These are phyloP conservation scores for Nephelium lappaceum DNA, from an alignment of 345 rosid species.

Conservation along the genomic window DNA sequence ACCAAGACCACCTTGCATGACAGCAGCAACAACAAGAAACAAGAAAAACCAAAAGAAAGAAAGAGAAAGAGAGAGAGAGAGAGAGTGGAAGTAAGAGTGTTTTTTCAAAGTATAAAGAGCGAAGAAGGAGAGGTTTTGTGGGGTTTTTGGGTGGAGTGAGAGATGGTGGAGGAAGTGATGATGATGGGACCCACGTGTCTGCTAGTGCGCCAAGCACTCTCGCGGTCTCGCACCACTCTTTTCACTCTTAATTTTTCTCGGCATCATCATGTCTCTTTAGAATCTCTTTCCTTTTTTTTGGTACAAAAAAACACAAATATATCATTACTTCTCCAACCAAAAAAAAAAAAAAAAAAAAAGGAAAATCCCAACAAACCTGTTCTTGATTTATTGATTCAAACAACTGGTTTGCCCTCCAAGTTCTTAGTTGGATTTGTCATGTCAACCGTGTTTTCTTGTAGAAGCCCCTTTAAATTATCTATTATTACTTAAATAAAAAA, in stretches of 20 bases:
- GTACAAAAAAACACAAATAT: conserved; percentile 20
- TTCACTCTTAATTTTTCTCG: conserved; percentile 26
- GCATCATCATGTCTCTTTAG: conserved; percentile 51
- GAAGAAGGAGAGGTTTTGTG: conserved; percentile 18
- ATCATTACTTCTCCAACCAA: neutral
- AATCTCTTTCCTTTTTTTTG: conserved; percentile 40
- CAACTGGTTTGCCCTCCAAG: conserved; percentile 11
- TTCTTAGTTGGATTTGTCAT: neutral
- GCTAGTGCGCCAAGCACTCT: conserved; percentile 81
- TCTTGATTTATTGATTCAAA: neutral
- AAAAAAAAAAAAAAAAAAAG: neutral
- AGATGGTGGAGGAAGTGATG: conserved; percentile 69
- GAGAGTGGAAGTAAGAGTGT: conserved; percentile 26
- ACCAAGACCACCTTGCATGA: conserved; percentile 41
- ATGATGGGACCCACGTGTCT: conserved; percentile 76
- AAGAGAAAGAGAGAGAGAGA: conserved; percentile 2
- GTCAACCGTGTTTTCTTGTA: neutral
- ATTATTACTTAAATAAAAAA: neutral
- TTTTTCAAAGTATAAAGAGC: neutral
- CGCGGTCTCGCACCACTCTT: conserved; percentile 46
- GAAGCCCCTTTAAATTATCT: neutral
- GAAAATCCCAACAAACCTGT: conserved; percentile 4
- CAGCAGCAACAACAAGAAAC: conserved; percentile 19
- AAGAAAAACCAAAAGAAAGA: conserved; percentile 27
- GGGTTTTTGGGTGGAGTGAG: conserved; percentile 16